Base-by-base conservation (phyloP, 306 rosid species). In the Senna tora region DNA sequence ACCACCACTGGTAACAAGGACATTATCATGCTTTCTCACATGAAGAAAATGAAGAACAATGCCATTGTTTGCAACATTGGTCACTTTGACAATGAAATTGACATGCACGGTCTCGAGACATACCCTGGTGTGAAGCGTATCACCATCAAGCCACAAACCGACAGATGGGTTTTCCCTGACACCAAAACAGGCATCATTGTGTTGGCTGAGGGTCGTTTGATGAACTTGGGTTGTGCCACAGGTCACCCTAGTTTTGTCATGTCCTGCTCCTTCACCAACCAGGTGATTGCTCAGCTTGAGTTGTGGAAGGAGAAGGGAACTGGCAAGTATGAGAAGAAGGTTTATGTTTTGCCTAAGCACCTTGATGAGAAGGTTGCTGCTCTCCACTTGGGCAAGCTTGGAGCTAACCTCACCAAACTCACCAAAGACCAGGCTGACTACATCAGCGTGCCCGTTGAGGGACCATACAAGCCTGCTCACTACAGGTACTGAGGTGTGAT, bases 1-100 rank as follows among this genome's bases (percentile, higher is more conserved):
- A 94, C 96, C 85, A 94, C 99, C 74, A 94, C 99, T 0, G 99
- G 99, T 21, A 94, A 91, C 91, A 94, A 94, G 89, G 99, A 94
- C 95, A 94, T 94, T 22, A 89, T 91, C 83, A 94, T 86, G 96
- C 71, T 94, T 0, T 57, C 43, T 13, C 83, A 89, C 76, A 94
- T 94, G 99, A 94, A 4, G 92, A 86, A 89, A 75, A 94, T 94
- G 99, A 94, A 94, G 91, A 94, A 91, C 95, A 94, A 94, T 43
- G 97, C 97, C 47, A 89, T 94, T 16, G 88, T 94, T 28, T 86
- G 97, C 89, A 94, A 94, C 91, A 91, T 94, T 62, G 99, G 99
- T 20, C 99, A 94, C 86, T 91, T 94, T 7, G 99, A 94, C 88
- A 94, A 94, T 1, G 99, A 94, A 76, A 94, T 94, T 8, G 99